A percentile compares a stretch with the other conserved stretches of the same genome.
Conservation (phyloP, 208 protist genomes). For the Trypanosoma brucei region DNA sequence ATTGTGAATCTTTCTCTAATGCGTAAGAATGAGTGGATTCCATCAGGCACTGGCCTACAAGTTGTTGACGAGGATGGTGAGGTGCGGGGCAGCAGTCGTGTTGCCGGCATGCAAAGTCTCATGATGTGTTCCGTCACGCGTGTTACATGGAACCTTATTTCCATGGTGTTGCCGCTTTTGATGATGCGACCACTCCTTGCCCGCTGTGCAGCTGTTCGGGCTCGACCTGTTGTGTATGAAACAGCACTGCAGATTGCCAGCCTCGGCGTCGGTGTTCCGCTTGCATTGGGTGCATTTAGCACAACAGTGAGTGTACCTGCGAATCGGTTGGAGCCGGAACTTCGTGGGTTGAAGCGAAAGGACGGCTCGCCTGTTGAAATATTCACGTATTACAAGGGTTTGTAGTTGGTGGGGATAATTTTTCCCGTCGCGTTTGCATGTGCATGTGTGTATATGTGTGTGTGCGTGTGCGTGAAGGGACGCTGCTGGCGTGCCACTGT, state of each 20-base stretch:
- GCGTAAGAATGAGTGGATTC: conserved; percentile 87
- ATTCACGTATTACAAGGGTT: conserved; percentile 81
- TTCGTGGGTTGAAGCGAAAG: conserved; percentile 55
- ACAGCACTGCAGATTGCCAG: conserved; percentile 60
- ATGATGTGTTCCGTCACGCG: conserved; percentile 76
- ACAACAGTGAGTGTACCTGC: conserved; percentile 50
- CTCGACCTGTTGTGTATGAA: conserved; percentile 38
- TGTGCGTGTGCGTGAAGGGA: background rate
- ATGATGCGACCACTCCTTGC: conserved; percentile 61
- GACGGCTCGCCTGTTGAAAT: conserved; percentile 62
- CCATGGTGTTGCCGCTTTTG: conserved; percentile 87
- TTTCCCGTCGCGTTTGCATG: conserved; percentile 1
- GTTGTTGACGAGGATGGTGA: conserved; percentile 84
- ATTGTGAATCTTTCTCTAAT: conserved; percentile 88
- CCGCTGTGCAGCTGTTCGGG: conserved; percentile 24
- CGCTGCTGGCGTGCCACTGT: no score
- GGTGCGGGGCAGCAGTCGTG: conserved; percentile 59
- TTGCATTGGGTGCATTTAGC: conserved; percentile 64
- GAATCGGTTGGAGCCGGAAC: conserved; percentile 45
- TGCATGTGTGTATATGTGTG: background rate
- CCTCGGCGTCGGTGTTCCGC: conserved; percentile 63
- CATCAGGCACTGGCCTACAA: conserved; percentile 62
- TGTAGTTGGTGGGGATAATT: conserved; percentile 32
- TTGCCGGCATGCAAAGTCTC: conserved; percentile 75
- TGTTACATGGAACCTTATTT: conserved; percentile 75